These are phyloP conservation scores for Platanthera zijinensis DNA, from an alignment of 106 monocot genomes.

Conservation along the genomic window DNA sequence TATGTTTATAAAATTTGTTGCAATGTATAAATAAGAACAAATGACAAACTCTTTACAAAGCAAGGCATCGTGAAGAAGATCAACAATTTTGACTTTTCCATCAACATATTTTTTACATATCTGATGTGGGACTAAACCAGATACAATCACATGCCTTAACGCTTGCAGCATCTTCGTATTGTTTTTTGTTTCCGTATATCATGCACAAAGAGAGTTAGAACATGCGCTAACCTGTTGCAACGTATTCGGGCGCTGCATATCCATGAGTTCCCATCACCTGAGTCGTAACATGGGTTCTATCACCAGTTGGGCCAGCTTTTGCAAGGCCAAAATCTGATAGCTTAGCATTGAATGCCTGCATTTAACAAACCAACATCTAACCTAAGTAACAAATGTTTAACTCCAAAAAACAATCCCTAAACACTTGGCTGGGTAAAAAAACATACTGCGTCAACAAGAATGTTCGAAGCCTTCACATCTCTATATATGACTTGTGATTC, in stretches of 20 bases:
- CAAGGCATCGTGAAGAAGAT: too few relatives aligned
- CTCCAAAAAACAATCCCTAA: neutral
- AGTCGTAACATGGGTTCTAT: slow-evolving; percentile 56
- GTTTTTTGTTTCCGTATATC: too few relatives aligned
- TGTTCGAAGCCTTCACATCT: slow-evolving; percentile 60
- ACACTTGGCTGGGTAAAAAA: neutral
- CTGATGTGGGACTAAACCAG: too few relatives aligned
- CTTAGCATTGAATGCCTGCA: slow-evolving; percentile 38
- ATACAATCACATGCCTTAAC: too few relatives aligned
- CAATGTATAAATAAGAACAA: too few relatives aligned
- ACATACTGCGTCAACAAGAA: slow-evolving; percentile 44
- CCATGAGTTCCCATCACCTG: slow-evolving; percentile 66
- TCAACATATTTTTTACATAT: too few relatives aligned
- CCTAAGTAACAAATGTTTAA: neutral
- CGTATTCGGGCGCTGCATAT: slow-evolving; percentile 61
- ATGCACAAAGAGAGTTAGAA: too few relatives aligned
- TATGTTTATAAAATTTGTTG: neutral
- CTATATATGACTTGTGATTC: slow-evolving; percentile 56
- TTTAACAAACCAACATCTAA: neutral
- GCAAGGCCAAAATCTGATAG: slow-evolving; percentile 70
- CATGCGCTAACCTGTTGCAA: slow-evolving; percentile 39
- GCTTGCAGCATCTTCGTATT: too few relatives aligned
- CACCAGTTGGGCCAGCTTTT: slow-evolving; percentile 64
- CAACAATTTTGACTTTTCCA: too few relatives aligned
- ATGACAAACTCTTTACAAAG: too few relatives aligned